Percentiles rank a stretch among this genome's conserved stretches.
These are phyloP conservation scores for Rubroshorea leprosula DNA, from an alignment of 345 rosid species.

Conservation along the genomic window DNA sequence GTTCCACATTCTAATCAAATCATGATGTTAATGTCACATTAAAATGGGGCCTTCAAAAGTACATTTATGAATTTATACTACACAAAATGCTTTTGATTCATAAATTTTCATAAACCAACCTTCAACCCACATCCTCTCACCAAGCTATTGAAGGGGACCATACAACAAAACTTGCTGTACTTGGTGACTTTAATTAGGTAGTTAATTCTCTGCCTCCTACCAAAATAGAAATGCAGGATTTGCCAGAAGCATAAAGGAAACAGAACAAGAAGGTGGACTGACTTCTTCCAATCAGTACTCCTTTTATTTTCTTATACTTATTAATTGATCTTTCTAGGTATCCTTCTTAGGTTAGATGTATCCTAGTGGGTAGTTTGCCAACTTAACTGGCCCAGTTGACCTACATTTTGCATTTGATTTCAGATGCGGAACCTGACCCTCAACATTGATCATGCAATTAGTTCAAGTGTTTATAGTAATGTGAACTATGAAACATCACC, in stretches of 20 bases:
- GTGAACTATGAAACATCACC: not conserved
- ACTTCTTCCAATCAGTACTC: not conserved
- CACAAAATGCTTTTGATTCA: not conserved
- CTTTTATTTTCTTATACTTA: not conserved
- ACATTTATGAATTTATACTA: not conserved
- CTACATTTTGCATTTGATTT: not conserved
- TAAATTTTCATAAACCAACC: not conserved
- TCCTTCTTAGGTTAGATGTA: not conserved
- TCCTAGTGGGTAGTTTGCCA: constrained; percentile 17
- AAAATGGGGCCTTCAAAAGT: not conserved
- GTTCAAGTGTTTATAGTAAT: not conserved
- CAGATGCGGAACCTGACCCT: constrained; percentile 12
- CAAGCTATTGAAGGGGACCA: not conserved
- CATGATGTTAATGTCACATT: constrained; percentile 5
- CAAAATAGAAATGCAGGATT: too few relatives aligned
- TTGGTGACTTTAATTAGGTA: too few relatives aligned
- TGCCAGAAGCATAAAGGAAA: not conserved
- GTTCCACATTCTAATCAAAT: constrained; percentile 63
- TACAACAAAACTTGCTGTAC: too few relatives aligned
- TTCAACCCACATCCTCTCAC: not conserved
- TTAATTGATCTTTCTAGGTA: not conserved
- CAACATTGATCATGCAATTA: not conserved
- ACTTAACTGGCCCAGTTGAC: constrained; percentile 22
- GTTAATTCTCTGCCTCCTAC: too few relatives aligned
- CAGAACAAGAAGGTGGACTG: not conserved